These are phyloP conservation scores for Solanum pimpinellifolium DNA, from an alignment of 257 asterid species.

Conservation along the genomic window DNA sequence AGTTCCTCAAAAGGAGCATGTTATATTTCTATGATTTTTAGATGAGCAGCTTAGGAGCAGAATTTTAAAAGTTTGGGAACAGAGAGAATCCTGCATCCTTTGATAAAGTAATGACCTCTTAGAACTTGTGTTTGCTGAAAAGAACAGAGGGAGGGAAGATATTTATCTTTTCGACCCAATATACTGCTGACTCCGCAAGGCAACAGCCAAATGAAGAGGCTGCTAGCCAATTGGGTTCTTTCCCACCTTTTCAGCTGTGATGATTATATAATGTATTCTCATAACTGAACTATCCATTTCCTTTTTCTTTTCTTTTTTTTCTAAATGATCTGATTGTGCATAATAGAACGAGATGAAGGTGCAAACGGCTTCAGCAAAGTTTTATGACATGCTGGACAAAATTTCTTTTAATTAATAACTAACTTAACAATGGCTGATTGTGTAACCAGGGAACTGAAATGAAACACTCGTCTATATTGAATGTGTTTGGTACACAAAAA, in stretches of 20 bases:
- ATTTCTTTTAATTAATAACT: neutral
- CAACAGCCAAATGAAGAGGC: neutral
- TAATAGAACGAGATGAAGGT: neutral
- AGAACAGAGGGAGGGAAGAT: neutral
- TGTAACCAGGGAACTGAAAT: neutral
- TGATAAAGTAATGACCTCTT: neutral
- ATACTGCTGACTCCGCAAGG: neutral
- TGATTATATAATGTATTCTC: neutral
- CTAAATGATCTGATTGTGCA: neutral
- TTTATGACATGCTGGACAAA: neutral
- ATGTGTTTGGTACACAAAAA: neutral
- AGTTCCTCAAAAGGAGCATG: neutral
- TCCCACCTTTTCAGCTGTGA: neutral
- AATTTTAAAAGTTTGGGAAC: neutral
- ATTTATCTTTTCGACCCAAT: neutral
- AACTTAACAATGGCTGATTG: neutral
- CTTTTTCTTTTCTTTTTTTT: neutral
- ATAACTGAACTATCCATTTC: neutral
- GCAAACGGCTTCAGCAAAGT: neutral
- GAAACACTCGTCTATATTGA: neutral
- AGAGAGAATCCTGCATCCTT: neutral
- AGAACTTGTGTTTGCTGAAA: neutral
- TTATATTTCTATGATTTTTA: neutral
- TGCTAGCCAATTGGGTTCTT: neutral
- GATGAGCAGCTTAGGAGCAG: neutral